Evolutionary conservation across 805 yeast species (phyloP).

Genomic region (Candida krabiensis): DNA sequence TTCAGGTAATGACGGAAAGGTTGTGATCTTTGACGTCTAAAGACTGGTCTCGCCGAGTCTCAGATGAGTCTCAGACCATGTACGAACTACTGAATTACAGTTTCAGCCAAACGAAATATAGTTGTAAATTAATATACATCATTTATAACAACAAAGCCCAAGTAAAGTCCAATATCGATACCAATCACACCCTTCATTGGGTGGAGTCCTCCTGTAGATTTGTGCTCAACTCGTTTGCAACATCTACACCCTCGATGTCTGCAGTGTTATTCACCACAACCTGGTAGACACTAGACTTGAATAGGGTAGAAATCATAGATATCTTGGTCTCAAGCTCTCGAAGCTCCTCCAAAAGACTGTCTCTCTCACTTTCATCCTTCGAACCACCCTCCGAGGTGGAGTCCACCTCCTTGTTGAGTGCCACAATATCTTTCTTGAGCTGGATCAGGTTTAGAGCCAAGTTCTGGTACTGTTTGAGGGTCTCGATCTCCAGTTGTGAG

Average conservation of each 20-base stretch:
- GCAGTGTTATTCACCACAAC: slow-evolving; percentile 20
- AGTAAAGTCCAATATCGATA: too few relatives aligned
- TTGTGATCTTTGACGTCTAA: slow-evolving; percentile 67
- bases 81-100: too few relatives aligned
- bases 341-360: slow-evolving; percentile 20
- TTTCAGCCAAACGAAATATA: slow-evolving; percentile 1
- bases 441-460: slow-evolving; percentile 34
- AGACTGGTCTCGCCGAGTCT: neutral
- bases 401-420: slow-evolving; percentile 23
- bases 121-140: neutral
- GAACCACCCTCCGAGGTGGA: slow-evolving; percentile 26
- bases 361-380: slow-evolving; percentile 15
- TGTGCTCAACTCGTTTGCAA: slow-evolving; percentile 14
- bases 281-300: slow-evolving; percentile 33
- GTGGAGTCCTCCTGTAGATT: slow-evolving; percentile 13
- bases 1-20: slow-evolving; percentile 88
- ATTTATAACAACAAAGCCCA: slow-evolving; percentile 1
- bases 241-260: slow-evolving; percentile 8
- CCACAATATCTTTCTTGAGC: slow-evolving; percentile 24
- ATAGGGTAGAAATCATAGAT: slow-evolving; percentile 31
- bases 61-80: too few relatives aligned
- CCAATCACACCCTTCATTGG: too few relatives aligned
- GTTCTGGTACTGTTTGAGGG: slow-evolving; percentile 39
- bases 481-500: slow-evolving; percentile 33
- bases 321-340: slow-evolving; percentile 25